Conservation (phyloP, 169 alveolate species). For the Cardiosporidium cionae region DNA sequence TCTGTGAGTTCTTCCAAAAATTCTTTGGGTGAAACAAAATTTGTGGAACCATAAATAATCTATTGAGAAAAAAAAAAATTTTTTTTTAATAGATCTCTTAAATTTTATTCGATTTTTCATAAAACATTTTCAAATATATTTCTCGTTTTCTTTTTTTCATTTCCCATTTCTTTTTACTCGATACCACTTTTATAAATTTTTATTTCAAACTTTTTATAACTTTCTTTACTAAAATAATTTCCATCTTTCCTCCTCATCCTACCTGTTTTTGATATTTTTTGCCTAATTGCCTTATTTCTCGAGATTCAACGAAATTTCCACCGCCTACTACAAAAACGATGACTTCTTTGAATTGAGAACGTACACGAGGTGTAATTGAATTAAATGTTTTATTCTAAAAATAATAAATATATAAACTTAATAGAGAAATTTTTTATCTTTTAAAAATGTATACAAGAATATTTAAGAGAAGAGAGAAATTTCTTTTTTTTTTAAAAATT, state of each 20-base stretch:
- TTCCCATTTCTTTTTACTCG: background rate
- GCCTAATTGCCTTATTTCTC: slow-evolving; percentile 24
- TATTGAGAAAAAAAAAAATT: background rate
- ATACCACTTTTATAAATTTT: background rate
- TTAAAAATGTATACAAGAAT: no score
- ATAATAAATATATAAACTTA: no score
- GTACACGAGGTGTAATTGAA: slow-evolving; percentile 13
- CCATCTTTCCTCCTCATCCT: background rate
- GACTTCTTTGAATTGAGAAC: slow-evolving; percentile 22
- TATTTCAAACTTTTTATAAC: background rate
- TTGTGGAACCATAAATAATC: slow-evolving; percentile 47
- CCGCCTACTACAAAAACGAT: slow-evolving; percentile 51
- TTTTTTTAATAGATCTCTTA: background rate
- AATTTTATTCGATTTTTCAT: no score
- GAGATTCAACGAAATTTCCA: slow-evolving; percentile 46
- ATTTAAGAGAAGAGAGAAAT: no score
- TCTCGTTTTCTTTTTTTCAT: background rate
- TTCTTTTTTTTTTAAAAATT: no score
- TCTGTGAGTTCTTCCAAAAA: slow-evolving; percentile 37
- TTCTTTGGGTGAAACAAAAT: slow-evolving; percentile 40
- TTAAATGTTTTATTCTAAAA: no score
- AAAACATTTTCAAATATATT: no score
- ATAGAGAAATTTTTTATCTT: no score
- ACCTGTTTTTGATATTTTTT: slow-evolving; percentile 14
- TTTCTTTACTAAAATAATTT: slow-evolving; percentile 1